Base-by-base conservation (phyloP, 2,329 filamentous ascomycete species). In the Nothophoma quercina region DNA sequence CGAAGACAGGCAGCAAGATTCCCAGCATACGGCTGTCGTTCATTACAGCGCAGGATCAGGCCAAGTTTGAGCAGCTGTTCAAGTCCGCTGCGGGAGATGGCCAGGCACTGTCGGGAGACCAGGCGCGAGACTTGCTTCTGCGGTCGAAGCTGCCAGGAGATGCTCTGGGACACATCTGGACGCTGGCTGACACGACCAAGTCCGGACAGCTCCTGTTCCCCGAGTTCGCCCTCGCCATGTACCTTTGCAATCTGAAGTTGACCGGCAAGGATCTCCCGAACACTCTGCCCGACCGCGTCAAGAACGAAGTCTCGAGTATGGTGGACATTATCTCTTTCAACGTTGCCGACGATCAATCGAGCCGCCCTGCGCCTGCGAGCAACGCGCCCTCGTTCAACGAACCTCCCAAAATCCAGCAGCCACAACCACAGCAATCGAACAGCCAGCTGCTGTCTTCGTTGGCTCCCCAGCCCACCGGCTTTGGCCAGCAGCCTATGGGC, bases 251-350 rank as follows among this genome's bases (percentile, higher is more conserved):
- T 70, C 72, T 99, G 63, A 95, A 89, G 73, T 81, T 98, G 52
- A 95, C 91, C 0, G 91, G 92, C 53, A 96, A 96, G 75, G 81
- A 87, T 0, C 76, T 99, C 19, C 95, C 95, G 0, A 70, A 81
- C 2, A 75, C 71, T 5, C 81, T 99, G 8, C 95, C 95, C 0
- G 92, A 97, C 25, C 88, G 86, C 53, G 88, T 99, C 60, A 89
- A 87, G 78, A 99, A 99, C 67, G 95, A 99, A 75, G 95, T 99
- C 15, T 98, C 93, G 3, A 96, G 95, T 76, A 98, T 99, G 93
- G 95, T 99, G 32, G 95, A 99, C 71, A 99, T 99, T 50, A 99
- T 99, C 70, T 96, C 92, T 54, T 99, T 99, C 72, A 91, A 88
- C 63, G 85, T 97, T 19, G 86, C 85, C 0, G 95, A 99, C 60